Evolutionary conservation across 2,329 filamentous ascomycete genomes (phyloP).

Genomic region (Fusarium udum): DNA sequence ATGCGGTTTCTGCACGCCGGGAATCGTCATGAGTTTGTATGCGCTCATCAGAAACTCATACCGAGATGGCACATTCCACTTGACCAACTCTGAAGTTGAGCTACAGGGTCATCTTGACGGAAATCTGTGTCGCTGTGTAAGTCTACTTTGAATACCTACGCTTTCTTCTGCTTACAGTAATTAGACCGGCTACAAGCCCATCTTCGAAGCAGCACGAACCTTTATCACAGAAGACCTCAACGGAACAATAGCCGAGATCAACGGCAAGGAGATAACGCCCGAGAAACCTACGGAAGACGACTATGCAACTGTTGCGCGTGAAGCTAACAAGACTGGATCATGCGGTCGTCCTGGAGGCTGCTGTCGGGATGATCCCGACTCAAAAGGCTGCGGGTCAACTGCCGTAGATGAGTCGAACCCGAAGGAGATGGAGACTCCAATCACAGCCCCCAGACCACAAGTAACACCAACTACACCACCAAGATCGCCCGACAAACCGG

Average conservation of each 20-base stretch:
- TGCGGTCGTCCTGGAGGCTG: not conserved
- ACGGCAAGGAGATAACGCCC: not conserved
- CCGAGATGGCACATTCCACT: not conserved
- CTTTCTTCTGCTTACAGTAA: accelerated
- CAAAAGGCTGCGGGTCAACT: not conserved
- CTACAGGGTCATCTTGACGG: not conserved
- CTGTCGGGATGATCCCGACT: not conserved
- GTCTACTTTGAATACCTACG: accelerated
- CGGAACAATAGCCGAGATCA: not conserved
- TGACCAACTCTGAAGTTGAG: not conserved
- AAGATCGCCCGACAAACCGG: not conserved
- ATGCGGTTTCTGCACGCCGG: not conserved
- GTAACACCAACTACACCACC: not conserved
- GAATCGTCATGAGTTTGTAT: slow-evolving; percentile 3
- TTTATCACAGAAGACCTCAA: slow-evolving; percentile 3
- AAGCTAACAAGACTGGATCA: not conserved
- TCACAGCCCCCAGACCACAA: not conserved
- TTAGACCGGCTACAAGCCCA: slow-evolving; percentile 2
- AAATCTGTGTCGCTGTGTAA: not conserved
- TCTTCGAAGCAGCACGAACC: not conserved
- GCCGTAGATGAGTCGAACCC: not conserved
- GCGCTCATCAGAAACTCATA: not conserved
- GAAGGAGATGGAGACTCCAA: not conserved
- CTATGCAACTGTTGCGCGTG: not conserved
- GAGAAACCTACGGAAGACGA: not conserved